Base-by-base conservation (phyloP, 805 yeast genomes). In the Phaffomyces opuntiae region DNA sequence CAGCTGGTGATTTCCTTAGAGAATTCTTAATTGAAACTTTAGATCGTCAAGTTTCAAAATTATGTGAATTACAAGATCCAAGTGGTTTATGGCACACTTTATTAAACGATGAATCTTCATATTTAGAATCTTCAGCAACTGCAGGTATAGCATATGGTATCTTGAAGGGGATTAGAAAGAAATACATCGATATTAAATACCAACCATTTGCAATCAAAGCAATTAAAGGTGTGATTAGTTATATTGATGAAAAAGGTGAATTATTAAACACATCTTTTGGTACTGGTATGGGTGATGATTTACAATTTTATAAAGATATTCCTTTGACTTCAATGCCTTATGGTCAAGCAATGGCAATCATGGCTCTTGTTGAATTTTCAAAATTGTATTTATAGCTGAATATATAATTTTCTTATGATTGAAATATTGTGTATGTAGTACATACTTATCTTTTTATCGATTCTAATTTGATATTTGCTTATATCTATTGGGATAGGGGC, bases 311-410 rank as follows among this genome's bases (percentile, higher is more conserved):
- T 29, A 47, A 40, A 35, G 50, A 47, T 19, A 47, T 47, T 5
- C 50, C 50, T 5, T 47, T 47, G 19, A 47, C 50, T 26, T 47
- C 50, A 13, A 47, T 47, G 50, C 50, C 50, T 38, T 47, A 44
- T 26, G 50, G 50, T 25, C 50, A 47, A 38, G 50, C 50, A 9
- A 47, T 47, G 50, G 50, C 50, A 7, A 47, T 47, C 24, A 47
- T 47, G 50, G 50, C 50, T 3, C 26, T 47, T 17, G 50, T 47
- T n/a, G 50, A 47, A 9, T 47, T 19, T n/a, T 47, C 50, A 12
- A 47, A 47, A 38, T 19, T 47, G 8, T 47, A 44, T 29, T 38
- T 47, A 34, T 47, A 37, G 34, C 4, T 25, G 5, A n/a, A 9
- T 9, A 16, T 36, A n/a, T 33, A 33, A 3, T 5, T 21, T 21